Evolutionary conservation across 176 grass and related monocot species (phyloP).

Genomic region (Elaeis guineensis): DNA sequence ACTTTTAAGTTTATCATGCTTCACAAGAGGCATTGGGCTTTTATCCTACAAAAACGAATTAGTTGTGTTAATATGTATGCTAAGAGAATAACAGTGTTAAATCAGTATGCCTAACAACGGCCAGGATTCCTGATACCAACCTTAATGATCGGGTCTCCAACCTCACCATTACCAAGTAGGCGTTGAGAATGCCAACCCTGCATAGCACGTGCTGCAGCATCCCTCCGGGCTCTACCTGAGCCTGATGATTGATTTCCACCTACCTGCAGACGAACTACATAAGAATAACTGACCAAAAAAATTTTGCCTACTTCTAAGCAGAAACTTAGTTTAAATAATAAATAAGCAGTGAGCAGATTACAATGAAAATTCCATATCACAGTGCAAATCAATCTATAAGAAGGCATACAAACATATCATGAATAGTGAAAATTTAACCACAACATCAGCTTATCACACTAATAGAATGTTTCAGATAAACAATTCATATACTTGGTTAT

Average conservation of each 20-base stretch:
- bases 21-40: slow-evolving; percentile 39
- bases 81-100: background rate
- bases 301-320: slow-evolving; percentile 6
- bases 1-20: slow-evolving; percentile 67
- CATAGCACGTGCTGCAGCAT: slow-evolving; percentile 88
- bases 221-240: slow-evolving; percentile 81
- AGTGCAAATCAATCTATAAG: too few species aligned
- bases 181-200: slow-evolving; percentile 86
- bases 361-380: too few species aligned
- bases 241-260: slow-evolving; percentile 41
- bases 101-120: slow-evolving; percentile 3
- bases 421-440: too few species aligned
- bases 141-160: slow-evolving; percentile 67
- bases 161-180: slow-evolving; percentile 48
- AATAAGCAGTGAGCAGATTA: background rate
- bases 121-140: slow-evolving; percentile 17
- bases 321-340: background rate
- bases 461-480: too few species aligned
- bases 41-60: slow-evolving; percentile 49
- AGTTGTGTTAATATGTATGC: too few species aligned
- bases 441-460: too few species aligned
- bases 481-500: too few species aligned
- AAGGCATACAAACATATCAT: too few species aligned
- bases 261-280: slow-evolving; percentile 34
- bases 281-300: slow-evolving; percentile 3